Evolutionary conservation across 306 rosid genomes (phyloP), one percentile per base, ranked within the genome.

Genomic region (Glycine soja): DNA sequence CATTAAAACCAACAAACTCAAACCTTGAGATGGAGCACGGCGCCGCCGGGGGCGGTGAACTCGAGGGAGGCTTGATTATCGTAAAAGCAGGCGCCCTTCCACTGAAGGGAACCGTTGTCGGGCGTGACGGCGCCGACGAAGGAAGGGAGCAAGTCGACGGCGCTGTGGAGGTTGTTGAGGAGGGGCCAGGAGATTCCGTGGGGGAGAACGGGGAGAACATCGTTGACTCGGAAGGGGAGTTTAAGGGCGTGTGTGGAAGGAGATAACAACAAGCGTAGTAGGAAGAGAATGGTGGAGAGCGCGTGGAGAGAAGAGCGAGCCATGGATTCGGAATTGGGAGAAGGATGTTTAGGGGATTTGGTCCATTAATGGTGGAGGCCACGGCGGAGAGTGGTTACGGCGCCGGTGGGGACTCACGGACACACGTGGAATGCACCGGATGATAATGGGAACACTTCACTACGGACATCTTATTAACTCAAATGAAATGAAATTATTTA

Each of bases 11-110:
- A 24, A 24, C 2, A 24, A 24, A 24, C 30, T 40, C 10, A n/a
- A 72, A 95, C 99, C 99, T 86, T 89, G 75, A 95, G 97, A 91
- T 87, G 48, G 50, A 95, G 95, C 79, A 91, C 71, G 56, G 94
- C 99, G 10, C 99, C 99, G 32, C 2, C 51, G 12, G 11, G 10
- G 51, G 75, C 76, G 36, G 87, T 89, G 78, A 95, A 76, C 82
- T 90, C 89, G 4, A 95, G 84, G 52, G 80, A 86, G 4, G 97
- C 99, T 79, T 91, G 80, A 78, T 93, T 95, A 3, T 91, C 88
- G 14, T 19, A 77, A 80, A 95, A 95, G 88, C 99, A 95, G 46
- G 99, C 94, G 8, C 99, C 99, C 24, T 85, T 89, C 99, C 98
- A 95, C 68, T 78, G 79, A 59, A 91, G 57, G 2, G 97, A 74